phyloP scores from a whole-genome alignment of 768 basidiomycete species.

The Lanmaoa rubissima region DNA sequence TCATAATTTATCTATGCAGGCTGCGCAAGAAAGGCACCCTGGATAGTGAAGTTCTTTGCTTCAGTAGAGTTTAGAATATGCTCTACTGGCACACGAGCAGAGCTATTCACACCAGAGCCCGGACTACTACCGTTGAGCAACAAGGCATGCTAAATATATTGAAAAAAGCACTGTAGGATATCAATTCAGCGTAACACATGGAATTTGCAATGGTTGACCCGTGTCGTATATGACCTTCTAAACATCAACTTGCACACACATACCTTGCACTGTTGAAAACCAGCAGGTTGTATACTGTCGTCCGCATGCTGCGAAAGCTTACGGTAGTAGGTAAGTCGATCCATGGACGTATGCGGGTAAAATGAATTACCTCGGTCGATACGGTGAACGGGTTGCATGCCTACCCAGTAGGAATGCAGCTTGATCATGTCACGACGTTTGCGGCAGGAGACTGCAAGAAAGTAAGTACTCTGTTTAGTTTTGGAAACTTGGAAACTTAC shows the following conservation, averaged over 20 bases:
- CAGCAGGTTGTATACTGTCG: too few relatives aligned
- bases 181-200: slow-evolving; percentile 54
- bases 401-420: too few relatives aligned
- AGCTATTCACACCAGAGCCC: slow-evolving; percentile 53
- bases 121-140: not conserved
- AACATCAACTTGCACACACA: not conserved
- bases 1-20: slow-evolving; percentile 55
- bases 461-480: not conserved
- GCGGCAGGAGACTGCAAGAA: not conserved
- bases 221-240: not conserved
- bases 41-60: slow-evolving; percentile 44
- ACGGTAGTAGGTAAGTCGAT: too few relatives aligned
- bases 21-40: slow-evolving; percentile 48
- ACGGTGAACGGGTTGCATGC: too few relatives aligned
- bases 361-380: too few relatives aligned
- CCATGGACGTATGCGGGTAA: too few relatives aligned
- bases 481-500: not conserved
- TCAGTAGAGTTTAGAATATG: slow-evolving; percentile 43
- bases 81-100: slow-evolving; percentile 44
- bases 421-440: too few relatives aligned
- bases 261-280: too few relatives aligned
- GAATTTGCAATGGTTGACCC: slow-evolving; percentile 52
- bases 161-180: slow-evolving; percentile 40
- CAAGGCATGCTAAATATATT: not conserved
- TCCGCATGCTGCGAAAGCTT: too few relatives aligned